phyloP scores from a whole-genome alignment of 148 eudicot genomes.

The Rhododendron simsii region DNA sequence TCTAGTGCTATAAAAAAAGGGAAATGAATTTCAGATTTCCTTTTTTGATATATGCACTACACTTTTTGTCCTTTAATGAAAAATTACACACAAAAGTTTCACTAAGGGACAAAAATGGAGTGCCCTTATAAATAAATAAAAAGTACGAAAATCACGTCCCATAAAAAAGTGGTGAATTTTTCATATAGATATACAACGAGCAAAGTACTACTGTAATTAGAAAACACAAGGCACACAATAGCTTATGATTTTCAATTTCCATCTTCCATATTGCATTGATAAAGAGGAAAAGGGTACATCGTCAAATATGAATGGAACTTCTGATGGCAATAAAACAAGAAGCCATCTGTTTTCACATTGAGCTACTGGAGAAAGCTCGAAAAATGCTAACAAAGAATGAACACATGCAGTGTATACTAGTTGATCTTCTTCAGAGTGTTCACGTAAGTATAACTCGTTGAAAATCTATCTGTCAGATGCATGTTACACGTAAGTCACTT shows the following conservation, averaged over 20 bases:
- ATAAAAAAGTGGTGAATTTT: not conserved
- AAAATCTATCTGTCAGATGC: no score
- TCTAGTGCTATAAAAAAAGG: not conserved
- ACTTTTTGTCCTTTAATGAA: no score
- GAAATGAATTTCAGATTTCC: no score
- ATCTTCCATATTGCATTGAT: not conserved
- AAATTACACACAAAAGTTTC: no score
- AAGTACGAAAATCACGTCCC: no score
- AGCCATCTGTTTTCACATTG: not conserved
- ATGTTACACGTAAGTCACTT: no score
- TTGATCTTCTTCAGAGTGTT: conserved; percentile 63
- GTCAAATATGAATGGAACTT: not conserved
- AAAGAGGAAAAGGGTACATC: not conserved
- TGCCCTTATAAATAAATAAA: no score
- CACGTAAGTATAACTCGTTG: conserved; percentile 77
- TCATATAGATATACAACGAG: not conserved
- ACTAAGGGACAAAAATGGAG: not conserved
- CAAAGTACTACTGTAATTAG: not conserved
- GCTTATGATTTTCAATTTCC: not conserved
- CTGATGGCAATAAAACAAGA: not conserved
- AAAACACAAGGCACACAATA: not conserved
- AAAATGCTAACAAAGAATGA: not conserved
- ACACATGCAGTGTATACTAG: not conserved
- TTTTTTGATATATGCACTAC: not conserved
- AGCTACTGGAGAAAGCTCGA: not conserved